Evolutionary conservation across 78 protist species (phyloP).

Genomic region (Dictyostelium intermedium): DNA sequence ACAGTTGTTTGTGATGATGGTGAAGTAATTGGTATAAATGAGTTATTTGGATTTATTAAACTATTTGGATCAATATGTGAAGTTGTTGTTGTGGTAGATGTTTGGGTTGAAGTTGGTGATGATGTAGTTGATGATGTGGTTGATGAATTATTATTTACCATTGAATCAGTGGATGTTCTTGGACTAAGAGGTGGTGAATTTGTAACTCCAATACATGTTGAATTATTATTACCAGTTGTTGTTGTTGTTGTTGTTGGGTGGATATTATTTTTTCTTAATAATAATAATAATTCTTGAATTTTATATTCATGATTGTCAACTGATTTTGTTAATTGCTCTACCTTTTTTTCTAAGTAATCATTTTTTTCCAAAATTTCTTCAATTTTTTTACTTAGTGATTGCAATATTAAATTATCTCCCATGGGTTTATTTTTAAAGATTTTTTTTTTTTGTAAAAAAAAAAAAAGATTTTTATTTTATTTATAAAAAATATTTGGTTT

Average conservation of each 20-base stretch:
- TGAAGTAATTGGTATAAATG: not conserved
- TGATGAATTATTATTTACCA: not conserved
- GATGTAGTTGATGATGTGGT: not conserved
- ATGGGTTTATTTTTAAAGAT: not conserved
- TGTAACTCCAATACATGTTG: not conserved
- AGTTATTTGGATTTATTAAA: not conserved
- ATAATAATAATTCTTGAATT: constrained; percentile 12
- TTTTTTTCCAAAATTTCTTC: not conserved
- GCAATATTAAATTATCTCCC: not conserved
- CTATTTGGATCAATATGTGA: not conserved
- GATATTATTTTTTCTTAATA: not conserved
- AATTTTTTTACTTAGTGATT: not conserved
- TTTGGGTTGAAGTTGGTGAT: not conserved
- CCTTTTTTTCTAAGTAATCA: not conserved
- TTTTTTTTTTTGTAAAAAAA: not conserved
- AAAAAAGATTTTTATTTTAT: not conserved
- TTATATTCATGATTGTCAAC: not conserved
- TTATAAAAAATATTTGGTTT: not conserved
- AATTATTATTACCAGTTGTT: too few relatives aligned
- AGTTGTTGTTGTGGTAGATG: not conserved
- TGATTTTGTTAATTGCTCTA: not conserved
- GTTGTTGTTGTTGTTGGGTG: not conserved
- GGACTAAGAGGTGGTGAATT: not conserved
- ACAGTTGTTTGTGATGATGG: constrained; percentile 7
- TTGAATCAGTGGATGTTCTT: not conserved